phyloP scores from a whole-genome alignment of 805 yeast species.

The Schwanniomyces sp. region DNA sequence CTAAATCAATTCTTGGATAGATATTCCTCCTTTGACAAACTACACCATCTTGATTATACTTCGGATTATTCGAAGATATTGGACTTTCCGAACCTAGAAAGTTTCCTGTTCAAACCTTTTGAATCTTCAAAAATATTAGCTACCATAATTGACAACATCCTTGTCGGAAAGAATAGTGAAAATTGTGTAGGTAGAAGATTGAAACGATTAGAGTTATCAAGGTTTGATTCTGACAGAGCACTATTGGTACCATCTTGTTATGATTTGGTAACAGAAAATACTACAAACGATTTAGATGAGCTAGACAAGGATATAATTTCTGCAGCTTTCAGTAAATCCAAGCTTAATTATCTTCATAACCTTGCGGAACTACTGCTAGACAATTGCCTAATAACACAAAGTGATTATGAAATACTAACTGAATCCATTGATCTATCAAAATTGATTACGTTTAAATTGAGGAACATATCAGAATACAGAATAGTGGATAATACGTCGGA shows the following conservation, averaged over 20 bases:
- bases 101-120: constrained; percentile 38
- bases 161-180: constrained; percentile 7
- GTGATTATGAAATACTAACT: constrained; percentile 19
- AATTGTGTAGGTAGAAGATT: constrained; percentile 11
- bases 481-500: constrained; percentile 6
- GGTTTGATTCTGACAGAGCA: constrained; percentile 15
- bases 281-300: constrained; percentile 5
- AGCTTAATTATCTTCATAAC: constrained; percentile 10
- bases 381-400: constrained; percentile 19
- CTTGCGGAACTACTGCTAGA: constrained; percentile 21
- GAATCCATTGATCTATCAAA: constrained; percentile 17
- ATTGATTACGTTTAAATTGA: constrained; percentile 28
- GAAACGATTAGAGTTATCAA: constrained; percentile 17
- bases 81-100: constrained; percentile 25
- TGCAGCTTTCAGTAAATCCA: constrained; percentile 9
- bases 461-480: constrained; percentile 37
- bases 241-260: constrained; percentile 14
- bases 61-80: constrained; percentile 7
- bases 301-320: constrained; percentile 10
- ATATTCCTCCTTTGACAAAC: neutral
- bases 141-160: constrained; percentile 16
- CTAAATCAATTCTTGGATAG: constrained; percentile 20
- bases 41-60: neutral
- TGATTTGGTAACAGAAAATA: constrained; percentile 10
- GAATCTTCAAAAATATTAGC: constrained; percentile 22